Evolutionary conservation across 768 basidiomycete genomes (phyloP), one percentile per base, ranked within the genome.

Genomic region (Calocera viscosa): DNA sequence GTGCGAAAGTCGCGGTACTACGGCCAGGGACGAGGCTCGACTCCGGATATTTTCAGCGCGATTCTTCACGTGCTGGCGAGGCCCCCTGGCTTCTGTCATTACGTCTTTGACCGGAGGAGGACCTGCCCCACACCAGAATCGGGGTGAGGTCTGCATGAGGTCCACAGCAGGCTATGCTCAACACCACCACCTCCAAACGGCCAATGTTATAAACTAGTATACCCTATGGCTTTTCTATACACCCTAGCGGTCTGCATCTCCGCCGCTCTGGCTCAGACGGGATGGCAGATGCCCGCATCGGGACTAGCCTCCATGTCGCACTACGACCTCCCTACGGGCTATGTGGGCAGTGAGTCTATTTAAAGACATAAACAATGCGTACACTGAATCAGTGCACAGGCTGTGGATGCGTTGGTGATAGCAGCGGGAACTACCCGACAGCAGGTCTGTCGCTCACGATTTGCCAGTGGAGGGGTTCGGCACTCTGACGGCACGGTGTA

Each of bases 271-370:
- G 14, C 22, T 16, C 14, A 11, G 22, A 12, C 11, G 53, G 53
- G 7, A 7, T 69, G 63, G 30, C 33, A 26, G 26, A 65, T 65
- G 30, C 79, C 86, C 19, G 47, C 79, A 11, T 73, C 78, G 63
- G 89, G 90, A 35, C 77, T 79, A 41, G 91, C 89, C 17, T 89
- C 89, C 14, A 79, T 92, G 78, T 90, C 89, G n/a, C 86, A 90
- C 73, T 90, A 91, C 73, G 76, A 75, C 41, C 75, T 84, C 8
- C 83, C 78, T 68, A 65, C 73, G 7, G 49, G 81, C 68, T 85
- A 80, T 67, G 78, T 91, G 68, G 88, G 89, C 40, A 68, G 70
- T 71, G 65, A n/a, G 70, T 32, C 19, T 24, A 8, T 28, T 39
- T 1, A 26, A n/a, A 28, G 1, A 26, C 24, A n/a, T 41, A 7